Percentiles rank a stretch among this genome's conserved stretches.
These are phyloP conservation scores for Xerocomus tenax DNA, from an alignment of 1,284 basidiomycete genomes.

Conservation along the genomic window DNA sequence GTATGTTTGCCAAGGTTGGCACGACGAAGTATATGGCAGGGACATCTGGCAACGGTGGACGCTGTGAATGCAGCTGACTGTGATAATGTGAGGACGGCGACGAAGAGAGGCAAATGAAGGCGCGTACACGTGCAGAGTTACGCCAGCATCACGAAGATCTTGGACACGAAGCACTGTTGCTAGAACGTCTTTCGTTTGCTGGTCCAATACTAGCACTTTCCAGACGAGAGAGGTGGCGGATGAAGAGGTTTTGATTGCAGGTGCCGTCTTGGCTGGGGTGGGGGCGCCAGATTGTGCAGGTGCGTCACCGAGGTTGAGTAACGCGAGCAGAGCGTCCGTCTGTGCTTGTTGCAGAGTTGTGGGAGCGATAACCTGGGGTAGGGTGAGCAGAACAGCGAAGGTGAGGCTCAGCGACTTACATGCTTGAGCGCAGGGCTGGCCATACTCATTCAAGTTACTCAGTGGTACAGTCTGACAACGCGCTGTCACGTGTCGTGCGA, in stretches of 20 bases:
- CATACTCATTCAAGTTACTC: conserved; percentile 32
- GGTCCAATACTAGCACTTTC: conserved; percentile 95
- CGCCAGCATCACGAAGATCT: conserved; percentile 91
- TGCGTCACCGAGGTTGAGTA: conserved; percentile 54
- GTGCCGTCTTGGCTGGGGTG: conserved; percentile 25
- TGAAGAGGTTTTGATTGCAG: conserved; percentile 41
- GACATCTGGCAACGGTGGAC: conserved; percentile 89
- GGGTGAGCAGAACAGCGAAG: not conserved
- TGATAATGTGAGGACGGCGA: conserved; percentile 10
- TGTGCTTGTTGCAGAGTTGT: conserved; percentile 71
- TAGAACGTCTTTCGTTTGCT: conserved; percentile 91
- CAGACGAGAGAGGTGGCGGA: conserved; percentile 76
- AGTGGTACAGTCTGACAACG: not conserved
- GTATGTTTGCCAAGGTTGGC: conserved; percentile 81
- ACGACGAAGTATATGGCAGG: conserved; percentile 96
- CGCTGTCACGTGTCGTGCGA: not conserved
- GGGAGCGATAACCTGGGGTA: conserved; percentile 22
- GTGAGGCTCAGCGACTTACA: conserved; percentile 30
- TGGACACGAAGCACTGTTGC: conserved; percentile 93
- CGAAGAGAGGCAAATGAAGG: not conserved
- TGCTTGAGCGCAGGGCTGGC: conserved; percentile 49
- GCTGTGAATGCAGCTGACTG: conserved; percentile 84
- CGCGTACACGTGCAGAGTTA: conserved; percentile 94
- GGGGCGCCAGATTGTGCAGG: conserved; percentile 19
- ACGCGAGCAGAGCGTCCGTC: conserved; percentile 59